phyloP scores from a whole-genome alignment of 2,329 filamentous ascomycete genomes.

The Pseudogymnoascus sp. region DNA sequence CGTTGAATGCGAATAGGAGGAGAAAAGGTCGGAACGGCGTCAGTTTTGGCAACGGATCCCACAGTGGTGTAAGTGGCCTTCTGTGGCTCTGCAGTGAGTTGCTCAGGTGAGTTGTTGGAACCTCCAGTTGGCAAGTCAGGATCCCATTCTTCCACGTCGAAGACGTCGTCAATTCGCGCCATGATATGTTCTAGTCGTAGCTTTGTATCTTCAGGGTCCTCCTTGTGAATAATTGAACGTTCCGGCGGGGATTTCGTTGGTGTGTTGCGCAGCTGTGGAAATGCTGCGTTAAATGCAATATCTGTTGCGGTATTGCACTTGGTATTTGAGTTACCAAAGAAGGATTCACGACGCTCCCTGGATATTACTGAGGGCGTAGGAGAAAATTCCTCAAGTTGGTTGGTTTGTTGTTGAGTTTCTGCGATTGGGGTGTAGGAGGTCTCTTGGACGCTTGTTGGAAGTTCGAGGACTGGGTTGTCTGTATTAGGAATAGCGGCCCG shows the following conservation, averaged over 20 bases:
- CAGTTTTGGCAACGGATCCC: conserved; percentile 28
- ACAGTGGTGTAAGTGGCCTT: conserved; percentile 30
- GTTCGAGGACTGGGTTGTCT: background rate
- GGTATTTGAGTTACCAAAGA: background rate
- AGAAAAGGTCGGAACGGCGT: conserved; percentile 24
- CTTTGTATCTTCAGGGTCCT: conserved; percentile 9
- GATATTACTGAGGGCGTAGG: background rate
- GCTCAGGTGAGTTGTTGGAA: conserved; percentile 23
- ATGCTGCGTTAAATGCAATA: conserved; percentile 6
- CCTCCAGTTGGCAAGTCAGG: conserved; percentile 20
- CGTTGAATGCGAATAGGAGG: conserved; percentile 30
- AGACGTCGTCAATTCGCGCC: conserved; percentile 20
- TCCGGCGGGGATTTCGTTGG: background rate
- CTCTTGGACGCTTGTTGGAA: background rate
- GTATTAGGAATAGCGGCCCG: background rate
- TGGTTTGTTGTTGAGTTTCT: background rate
- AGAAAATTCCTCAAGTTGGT: background rate
- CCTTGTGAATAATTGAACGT: conserved; percentile 10
- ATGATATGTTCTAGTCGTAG: conserved; percentile 5
- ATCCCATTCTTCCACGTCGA: conserved; percentile 28
- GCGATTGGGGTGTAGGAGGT: background rate
- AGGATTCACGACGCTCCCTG: background rate
- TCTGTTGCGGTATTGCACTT: background rate
- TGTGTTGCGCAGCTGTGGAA: background rate
- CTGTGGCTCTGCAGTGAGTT: conserved; percentile 23